These are phyloP conservation scores for Antrodiella citrinella DNA, from an alignment of 768 basidiomycete species.

Conservation along the genomic window DNA sequence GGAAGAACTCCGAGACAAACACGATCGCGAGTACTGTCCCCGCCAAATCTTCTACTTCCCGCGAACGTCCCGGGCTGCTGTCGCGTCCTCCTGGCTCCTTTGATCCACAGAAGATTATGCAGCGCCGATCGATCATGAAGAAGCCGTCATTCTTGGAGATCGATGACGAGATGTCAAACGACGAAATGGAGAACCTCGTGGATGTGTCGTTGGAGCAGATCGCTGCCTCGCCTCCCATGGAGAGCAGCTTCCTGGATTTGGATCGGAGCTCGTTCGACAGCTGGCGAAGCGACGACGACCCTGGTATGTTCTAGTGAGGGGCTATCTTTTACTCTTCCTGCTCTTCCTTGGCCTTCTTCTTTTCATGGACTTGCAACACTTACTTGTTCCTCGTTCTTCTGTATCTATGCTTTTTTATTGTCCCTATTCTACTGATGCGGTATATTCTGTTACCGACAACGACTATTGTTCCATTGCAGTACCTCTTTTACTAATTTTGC, in stretches of 20 bases:
- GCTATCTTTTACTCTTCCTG: not conserved
- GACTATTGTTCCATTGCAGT: constrained; percentile 2
- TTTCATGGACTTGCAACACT: not conserved
- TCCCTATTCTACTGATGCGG: constrained; percentile 8
- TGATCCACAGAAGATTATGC: constrained; percentile 13
- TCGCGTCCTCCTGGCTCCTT: constrained; percentile 22
- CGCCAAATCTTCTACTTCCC: constrained; percentile 2
- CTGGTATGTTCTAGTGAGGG: not conserved
- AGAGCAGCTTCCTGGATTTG: constrained; percentile 35
- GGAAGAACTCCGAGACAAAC: not conserved
- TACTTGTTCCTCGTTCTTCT: constrained; percentile 6
- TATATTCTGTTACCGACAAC: constrained; percentile 6
- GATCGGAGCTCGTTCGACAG: constrained; percentile 33
- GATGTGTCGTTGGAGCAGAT: not conserved
- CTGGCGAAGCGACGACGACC: constrained; percentile 20
- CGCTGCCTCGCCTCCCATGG: constrained; percentile 8
- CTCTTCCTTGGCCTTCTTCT: not conserved
- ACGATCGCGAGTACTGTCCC: not conserved
- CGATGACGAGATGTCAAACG: constrained; percentile 26
- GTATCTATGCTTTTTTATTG: constrained; percentile 16
- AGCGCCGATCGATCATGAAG: constrained; percentile 44
- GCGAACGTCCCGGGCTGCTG: not conserved
- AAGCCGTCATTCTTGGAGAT: constrained; percentile 73
- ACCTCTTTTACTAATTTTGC: constrained; percentile 1
- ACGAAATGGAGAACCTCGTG: constrained; percentile 3